Conservation (phyloP, 768 basidiomycete genomes). For the Cystofilobasidium capitatum region DNA sequence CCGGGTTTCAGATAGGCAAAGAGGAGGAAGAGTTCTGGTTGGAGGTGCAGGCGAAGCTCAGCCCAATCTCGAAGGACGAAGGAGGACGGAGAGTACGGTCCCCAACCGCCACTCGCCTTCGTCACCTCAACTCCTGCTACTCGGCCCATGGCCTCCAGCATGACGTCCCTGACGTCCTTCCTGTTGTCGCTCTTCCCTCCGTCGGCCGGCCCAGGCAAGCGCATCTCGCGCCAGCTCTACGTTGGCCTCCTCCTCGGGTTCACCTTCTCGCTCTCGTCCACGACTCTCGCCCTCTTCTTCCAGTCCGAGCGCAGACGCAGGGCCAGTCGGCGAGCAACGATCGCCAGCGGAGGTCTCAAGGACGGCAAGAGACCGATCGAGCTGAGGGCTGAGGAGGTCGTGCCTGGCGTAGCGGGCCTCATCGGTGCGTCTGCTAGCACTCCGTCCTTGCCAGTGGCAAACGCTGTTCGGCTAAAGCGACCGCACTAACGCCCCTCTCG, state of each 20-base stretch:
- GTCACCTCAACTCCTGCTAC: background rate
- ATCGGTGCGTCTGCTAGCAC: constrained; percentile 54
- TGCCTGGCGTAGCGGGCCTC: constrained; percentile 64
- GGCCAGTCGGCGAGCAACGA: background rate
- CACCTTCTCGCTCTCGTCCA: constrained; percentile 62
- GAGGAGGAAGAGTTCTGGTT: background rate
- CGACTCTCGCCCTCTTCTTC: constrained; percentile 52
- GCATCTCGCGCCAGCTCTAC: constrained; percentile 25
- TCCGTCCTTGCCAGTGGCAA: background rate
- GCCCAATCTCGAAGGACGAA: background rate
- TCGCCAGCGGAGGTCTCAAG: constrained; percentile 27
- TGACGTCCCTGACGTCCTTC: background rate
- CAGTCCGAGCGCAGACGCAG: constrained; percentile 45
- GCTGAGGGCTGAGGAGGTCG: constrained; percentile 57
- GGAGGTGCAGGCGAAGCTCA: background rate
- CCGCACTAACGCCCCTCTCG: background rate
- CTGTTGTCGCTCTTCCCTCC: constrained; percentile 5
- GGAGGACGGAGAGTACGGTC: background rate
- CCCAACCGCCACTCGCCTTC: too few species aligned
- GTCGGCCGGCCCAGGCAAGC: constrained; percentile 1
- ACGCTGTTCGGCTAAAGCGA: too few species aligned
- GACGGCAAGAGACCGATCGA: constrained; percentile 37
- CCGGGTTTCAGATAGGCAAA: too few species aligned
- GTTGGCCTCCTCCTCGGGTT: constrained; percentile 61
- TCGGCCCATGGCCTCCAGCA: background rate